Conservation (phyloP, 192 early-diverging fungal genomes). For the Lobosporangium transversale region DNA sequence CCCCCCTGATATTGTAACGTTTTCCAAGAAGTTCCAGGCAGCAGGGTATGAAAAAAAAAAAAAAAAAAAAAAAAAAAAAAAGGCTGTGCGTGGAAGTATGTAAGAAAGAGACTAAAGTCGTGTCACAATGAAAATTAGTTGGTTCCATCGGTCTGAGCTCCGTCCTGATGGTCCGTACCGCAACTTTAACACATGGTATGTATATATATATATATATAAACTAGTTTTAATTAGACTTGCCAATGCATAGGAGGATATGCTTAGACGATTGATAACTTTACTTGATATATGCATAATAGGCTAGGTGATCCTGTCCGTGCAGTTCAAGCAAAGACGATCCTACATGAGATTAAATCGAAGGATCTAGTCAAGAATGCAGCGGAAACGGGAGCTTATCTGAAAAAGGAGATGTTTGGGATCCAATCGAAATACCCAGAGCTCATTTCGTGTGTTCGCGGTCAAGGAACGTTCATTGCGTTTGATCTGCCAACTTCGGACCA, state of each 20-base stretch:
- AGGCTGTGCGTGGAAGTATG: too few species aligned
- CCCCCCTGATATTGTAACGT: constrained; percentile 80
- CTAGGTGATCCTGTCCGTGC: constrained; percentile 77
- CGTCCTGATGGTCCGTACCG: constrained; percentile 71
- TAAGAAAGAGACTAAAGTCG: too few species aligned
- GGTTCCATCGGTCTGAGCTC: constrained; percentile 67
- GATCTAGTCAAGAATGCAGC: constrained; percentile 62
- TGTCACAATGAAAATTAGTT: constrained; percentile 33
- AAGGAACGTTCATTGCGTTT: constrained; percentile 78
- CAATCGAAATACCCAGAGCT: constrained; percentile 56
- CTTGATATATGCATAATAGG: constrained; percentile 25
- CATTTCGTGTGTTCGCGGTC: constrained; percentile 67
- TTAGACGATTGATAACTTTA: too few species aligned
- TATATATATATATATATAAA: too few species aligned
- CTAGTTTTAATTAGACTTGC: too few species aligned
- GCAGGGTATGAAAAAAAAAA: constrained; percentile 59
- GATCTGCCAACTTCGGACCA: constrained; percentile 62
- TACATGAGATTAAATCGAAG: constrained; percentile 67
- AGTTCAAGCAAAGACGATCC: constrained; percentile 67
- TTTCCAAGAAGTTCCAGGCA: constrained; percentile 83
- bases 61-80: too few species aligned
- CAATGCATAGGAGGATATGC: too few species aligned
- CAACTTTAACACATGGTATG: constrained; percentile 76
- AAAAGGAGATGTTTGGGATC: constrained; percentile 61
- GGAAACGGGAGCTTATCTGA: constrained; percentile 64